phyloP scores from a whole-genome alignment of 345 rosid genomes.

The Anastatica hierochuntica region DNA sequence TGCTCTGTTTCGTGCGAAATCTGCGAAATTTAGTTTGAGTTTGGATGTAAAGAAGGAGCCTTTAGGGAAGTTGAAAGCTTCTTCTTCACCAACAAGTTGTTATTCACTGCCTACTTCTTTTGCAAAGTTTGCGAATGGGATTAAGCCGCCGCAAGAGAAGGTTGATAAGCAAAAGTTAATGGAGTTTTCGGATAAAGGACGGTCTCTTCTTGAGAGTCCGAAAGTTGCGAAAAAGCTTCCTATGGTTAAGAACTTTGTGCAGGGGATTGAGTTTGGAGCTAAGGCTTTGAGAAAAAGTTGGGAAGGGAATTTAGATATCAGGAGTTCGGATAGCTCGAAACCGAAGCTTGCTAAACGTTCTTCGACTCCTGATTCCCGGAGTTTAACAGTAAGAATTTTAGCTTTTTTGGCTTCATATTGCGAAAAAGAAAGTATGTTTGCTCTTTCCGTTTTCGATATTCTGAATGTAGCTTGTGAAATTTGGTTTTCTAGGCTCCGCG shows the following conservation, averaged over 20 bases:
- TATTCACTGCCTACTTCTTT: conserved; percentile 78
- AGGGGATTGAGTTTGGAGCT: conserved; percentile 78
- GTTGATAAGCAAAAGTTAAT: conserved; percentile 51
- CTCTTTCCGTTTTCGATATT: too few relatives aligned
- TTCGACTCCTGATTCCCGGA: conserved; percentile 43
- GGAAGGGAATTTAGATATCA: conserved; percentile 82
- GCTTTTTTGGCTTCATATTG: neutral
- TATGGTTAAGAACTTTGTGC: conserved; percentile 48
- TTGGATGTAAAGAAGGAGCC: conserved; percentile 57
- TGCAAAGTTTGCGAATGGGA: conserved; percentile 73
- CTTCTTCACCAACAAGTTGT: conserved; percentile 76
- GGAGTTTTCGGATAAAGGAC: conserved; percentile 38
- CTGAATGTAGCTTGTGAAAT: too few relatives aligned
- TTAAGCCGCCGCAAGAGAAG: conserved; percentile 46
- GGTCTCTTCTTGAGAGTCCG: conserved; percentile 44
- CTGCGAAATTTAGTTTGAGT: conserved; percentile 28
- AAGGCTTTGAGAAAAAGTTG: conserved; percentile 95
- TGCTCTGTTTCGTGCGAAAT: conserved; percentile 26
- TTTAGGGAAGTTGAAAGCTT: conserved; percentile 39
- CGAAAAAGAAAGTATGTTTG: too few relatives aligned
- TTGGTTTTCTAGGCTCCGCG: too few relatives aligned
- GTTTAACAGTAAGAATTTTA: conserved; percentile 50
- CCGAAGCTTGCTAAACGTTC: conserved; percentile 35
- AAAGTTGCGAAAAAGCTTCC: conserved; percentile 39
- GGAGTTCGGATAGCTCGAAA: conserved; percentile 40